Evolutionary conservation across 139 green algal genomes (phyloP).

Genomic region (Mesotaenium endlicherianum): DNA sequence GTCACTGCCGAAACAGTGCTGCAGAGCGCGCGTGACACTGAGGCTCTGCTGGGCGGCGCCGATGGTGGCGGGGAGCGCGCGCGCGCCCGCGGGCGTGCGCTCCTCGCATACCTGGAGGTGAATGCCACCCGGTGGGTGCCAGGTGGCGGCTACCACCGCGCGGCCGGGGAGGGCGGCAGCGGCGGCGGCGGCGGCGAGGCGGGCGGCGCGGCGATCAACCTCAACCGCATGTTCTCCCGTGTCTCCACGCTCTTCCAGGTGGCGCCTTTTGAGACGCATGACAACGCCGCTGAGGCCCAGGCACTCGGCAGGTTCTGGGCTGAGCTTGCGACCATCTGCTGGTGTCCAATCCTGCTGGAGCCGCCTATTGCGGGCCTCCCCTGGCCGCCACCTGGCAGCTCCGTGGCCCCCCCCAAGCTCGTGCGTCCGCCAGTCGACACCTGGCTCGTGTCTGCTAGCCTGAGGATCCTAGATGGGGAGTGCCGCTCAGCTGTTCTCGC

Average conservation of each 20-base stretch:
- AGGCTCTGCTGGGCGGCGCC: slow-evolving; percentile 45
- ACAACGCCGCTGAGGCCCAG: not conserved
- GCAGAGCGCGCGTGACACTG: slow-evolving; percentile 58
- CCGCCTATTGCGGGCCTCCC: slow-evolving; percentile 58
- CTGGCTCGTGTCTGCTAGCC: slow-evolving; percentile 65
- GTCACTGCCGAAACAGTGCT: slow-evolving; percentile 60
- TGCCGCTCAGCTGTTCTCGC: slow-evolving; percentile 2
- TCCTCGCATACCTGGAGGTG: slow-evolving; percentile 67
- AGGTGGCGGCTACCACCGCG: not conserved
- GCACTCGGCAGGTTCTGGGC: slow-evolving; percentile 52
- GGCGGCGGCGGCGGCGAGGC: not conserved
- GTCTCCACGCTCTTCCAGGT: not conserved
- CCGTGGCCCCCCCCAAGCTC: slow-evolving; percentile 55
- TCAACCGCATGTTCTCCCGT: slow-evolving; percentile 19
- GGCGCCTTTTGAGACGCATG: not conserved
- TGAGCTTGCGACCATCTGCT: slow-evolving; percentile 58
- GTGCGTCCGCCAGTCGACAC: slow-evolving; percentile 57
- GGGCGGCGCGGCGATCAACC: not conserved
- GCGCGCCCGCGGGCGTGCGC: slow-evolving; percentile 53
- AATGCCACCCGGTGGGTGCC: slow-evolving; percentile 46
- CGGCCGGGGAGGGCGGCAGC: not conserved
- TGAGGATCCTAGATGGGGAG: slow-evolving; percentile 54
- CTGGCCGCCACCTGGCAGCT: slow-evolving; percentile 50
- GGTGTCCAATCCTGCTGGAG: slow-evolving; percentile 62
- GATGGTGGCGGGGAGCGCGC: slow-evolving; percentile 54